Base-by-base conservation (phyloP, 2,329 filamentous ascomycete species). In the Curvularia lunata region DNA sequence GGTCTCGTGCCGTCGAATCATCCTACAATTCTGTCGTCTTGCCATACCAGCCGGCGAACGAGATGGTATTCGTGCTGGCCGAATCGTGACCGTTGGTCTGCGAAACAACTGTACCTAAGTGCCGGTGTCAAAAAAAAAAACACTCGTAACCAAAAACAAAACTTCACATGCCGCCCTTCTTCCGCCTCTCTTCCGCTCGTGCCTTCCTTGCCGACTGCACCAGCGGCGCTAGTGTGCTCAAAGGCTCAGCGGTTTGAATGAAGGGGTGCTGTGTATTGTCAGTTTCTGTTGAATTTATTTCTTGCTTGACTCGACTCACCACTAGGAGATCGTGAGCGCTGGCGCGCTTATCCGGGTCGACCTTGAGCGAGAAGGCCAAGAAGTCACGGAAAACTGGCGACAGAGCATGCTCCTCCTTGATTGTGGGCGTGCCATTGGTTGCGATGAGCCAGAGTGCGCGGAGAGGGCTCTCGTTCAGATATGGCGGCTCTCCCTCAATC, bases 401-500 rank as follows among this genome's bases (percentile, higher is more conserved):
- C 49, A 98, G 78, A 47, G 89, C 88, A 55, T 93, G 86, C 77
- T 96, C 92, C 63, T 97, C 92, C 80, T 98, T 98, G 79, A 99
- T 96, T 52, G 89, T 84, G 1, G 95, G 95, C 16, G 95, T 98
- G 47, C 95, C 95, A 73, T 97, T 97, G 32, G 95, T 98, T 52
- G 95, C 95, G 76, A 99, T 99, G 68, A 99, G 81, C 84, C 95
- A 99, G 37, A 99, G 84, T 1, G 95, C 95, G 59, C 94, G 88
- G 23, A 99, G 84, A 5, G 95, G 95, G 37, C 92, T 96, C 77
- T 99, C 95, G 38, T 93, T 98, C 58, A 99, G 83, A 75, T 98
- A 99, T 23, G 95, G 95, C 12, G 95, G 95, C 77, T 98, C 95
- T 75, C 94, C 95, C 80, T 98, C 95, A 65, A 99, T 97, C 95